Percentiles rank a stretch among this genome's conserved stretches.
Evolutionary conservation across 352 stramenopile genomes (phyloP).

Genomic region (Phytophthora hybrid): DNA sequence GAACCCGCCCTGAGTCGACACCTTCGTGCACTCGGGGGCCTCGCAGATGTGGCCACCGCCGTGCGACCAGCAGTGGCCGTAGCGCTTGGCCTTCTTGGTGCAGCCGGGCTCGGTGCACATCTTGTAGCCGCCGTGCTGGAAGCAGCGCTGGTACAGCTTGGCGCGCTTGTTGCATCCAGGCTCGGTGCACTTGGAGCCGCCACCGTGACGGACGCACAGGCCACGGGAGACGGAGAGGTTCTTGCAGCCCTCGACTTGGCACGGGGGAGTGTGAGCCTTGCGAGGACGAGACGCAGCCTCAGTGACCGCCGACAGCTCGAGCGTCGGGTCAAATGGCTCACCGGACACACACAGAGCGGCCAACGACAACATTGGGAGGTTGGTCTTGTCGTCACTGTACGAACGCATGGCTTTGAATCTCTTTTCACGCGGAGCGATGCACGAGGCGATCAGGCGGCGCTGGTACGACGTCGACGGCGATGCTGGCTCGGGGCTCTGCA

Average conservation of each 20-base stretch:
- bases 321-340: slow-evolving; percentile 24
- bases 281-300: slow-evolving; percentile 15
- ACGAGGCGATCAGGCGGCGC: slow-evolving; percentile 46
- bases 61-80: slow-evolving; percentile 79
- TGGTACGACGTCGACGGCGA: slow-evolving; percentile 35
- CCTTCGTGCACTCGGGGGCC: slow-evolving; percentile 59
- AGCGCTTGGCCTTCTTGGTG: slow-evolving; percentile 70
- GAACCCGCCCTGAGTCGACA: slow-evolving; percentile 65
- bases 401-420: slow-evolving; percentile 44
- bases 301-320: slow-evolving; percentile 33
- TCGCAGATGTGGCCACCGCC: slow-evolving; percentile 72
- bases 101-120: slow-evolving; percentile 68
- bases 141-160: slow-evolving; percentile 72
- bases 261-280: slow-evolving; percentile 54
- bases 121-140: slow-evolving; percentile 75
- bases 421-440: slow-evolving; percentile 51
- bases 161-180: slow-evolving; percentile 58
- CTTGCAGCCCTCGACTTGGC: slow-evolving; percentile 56
- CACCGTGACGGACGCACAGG: slow-evolving; percentile 57
- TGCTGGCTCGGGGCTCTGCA: slow-evolving; percentile 32
- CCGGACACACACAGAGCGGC: slow-evolving; percentile 39
- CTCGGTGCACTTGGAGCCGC: slow-evolving; percentile 55
- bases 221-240: slow-evolving; percentile 56
- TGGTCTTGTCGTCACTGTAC: slow-evolving; percentile 37
- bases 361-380: slow-evolving; percentile 45